These are phyloP conservation scores for Chlorociboria aeruginascens DNA, from an alignment of 495 filamentous ascomycete genomes.

Conservation along the genomic window DNA sequence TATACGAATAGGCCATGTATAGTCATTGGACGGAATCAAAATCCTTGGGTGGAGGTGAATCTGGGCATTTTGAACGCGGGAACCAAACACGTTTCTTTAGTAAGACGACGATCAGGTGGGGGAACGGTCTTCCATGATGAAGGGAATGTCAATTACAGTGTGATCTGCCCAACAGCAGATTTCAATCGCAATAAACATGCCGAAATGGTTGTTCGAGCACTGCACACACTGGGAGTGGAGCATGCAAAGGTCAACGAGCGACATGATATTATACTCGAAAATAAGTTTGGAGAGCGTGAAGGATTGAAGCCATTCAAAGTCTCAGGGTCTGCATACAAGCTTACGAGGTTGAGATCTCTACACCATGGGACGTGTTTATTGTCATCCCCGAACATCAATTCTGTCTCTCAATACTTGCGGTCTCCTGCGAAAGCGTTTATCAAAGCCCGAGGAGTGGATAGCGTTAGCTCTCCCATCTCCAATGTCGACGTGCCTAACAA, in stretches of 20 bases:
- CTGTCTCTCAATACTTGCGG: slow-evolving; percentile 51
- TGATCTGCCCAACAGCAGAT: slow-evolving; percentile 60
- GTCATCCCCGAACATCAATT: slow-evolving; percentile 51
- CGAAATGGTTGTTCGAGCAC: slow-evolving; percentile 74
- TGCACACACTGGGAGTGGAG: slow-evolving; percentile 39
- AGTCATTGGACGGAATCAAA: slow-evolving; percentile 91
- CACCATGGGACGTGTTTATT: slow-evolving; percentile 91
- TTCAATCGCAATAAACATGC: slow-evolving; percentile 85
- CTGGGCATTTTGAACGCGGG: slow-evolving; percentile 26
- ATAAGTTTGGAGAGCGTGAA: slow-evolving; percentile 14
- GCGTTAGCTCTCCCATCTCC: slow-evolving; percentile 70
- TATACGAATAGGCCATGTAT: slow-evolving; percentile 80
- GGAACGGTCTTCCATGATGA: slow-evolving; percentile 88
- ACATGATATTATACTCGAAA: slow-evolving; percentile 81
- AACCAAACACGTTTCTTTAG: slow-evolving; percentile 34
- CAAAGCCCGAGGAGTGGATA: slow-evolving; percentile 79
- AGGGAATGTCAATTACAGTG: slow-evolving; percentile 88
- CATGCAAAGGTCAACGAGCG: slow-evolving; percentile 66
- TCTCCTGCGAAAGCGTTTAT: slow-evolving; percentile 66
- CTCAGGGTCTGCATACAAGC: slow-evolving; percentile 87
- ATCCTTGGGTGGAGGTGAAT: slow-evolving; percentile 89
- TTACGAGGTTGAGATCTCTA: slow-evolving; percentile 63
- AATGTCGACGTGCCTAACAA: slow-evolving; percentile 48
- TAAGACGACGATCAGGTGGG: slow-evolving; percentile 76
- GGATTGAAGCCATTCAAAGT: slow-evolving; percentile 49